phyloP scores from a whole-genome alignment of 2,329 filamentous ascomycete genomes.

The Monilinia aucupariae region DNA sequence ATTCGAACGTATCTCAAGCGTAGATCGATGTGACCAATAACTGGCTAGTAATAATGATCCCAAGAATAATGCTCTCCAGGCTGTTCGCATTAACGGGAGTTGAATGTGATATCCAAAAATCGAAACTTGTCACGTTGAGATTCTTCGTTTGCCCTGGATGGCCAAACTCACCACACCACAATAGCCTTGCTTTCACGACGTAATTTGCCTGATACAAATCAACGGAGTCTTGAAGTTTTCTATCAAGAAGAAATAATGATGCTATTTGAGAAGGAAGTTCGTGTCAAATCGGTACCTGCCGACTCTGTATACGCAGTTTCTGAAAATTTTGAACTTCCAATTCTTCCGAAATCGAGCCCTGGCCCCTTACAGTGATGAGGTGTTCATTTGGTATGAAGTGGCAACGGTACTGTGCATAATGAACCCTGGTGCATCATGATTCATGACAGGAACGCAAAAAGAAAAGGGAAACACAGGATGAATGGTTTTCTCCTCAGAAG shows the following conservation, averaged over 20 bases:
- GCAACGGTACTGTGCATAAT: neutral
- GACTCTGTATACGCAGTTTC: slow-evolving; percentile 6
- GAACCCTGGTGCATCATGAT: slow-evolving; percentile 6
- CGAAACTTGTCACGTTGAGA: slow-evolving; percentile 16
- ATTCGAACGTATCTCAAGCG: slow-evolving; percentile 2
- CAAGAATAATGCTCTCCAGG: neutral
- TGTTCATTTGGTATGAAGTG: slow-evolving; percentile 13
- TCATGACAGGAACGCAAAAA: slow-evolving; percentile 3
- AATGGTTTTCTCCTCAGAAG: neutral
- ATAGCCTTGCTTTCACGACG: slow-evolving; percentile 10
- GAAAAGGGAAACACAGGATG: neutral
- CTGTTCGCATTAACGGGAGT: neutral
- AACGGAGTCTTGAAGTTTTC: neutral
- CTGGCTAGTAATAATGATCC: neutral
- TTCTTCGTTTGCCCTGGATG: neutral
- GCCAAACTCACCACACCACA: slow-evolving; percentile 1
- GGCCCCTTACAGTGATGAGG: neutral
- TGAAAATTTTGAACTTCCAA: neutral
- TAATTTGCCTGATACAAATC: slow-evolving; percentile 1
- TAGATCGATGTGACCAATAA: slow-evolving; percentile 11
- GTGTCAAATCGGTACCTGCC: neutral
- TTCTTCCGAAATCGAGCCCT: neutral
- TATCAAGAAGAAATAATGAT: neutral
- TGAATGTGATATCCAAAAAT: neutral
- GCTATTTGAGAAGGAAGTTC: neutral